Conservation (phyloP, 805 yeast genomes). For the Metschnikowia bowlesiae region DNA sequence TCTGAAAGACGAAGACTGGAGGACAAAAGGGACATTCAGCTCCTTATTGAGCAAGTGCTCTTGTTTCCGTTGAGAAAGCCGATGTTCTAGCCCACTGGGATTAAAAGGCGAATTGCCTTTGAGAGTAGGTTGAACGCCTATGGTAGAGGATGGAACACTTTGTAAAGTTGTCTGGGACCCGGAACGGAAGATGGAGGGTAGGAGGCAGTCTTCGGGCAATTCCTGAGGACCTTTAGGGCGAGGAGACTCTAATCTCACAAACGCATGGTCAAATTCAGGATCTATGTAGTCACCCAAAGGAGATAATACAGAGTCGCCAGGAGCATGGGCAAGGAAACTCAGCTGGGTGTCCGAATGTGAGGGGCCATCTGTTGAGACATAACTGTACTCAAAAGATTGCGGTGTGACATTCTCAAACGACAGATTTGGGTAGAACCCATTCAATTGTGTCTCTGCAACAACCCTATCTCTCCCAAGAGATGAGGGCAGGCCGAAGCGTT, state of each 20-base stretch:
- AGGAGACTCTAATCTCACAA: conserved; percentile 23
- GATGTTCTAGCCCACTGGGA: neutral
- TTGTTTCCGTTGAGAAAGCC: neutral
- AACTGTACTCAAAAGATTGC: neutral
- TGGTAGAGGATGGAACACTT: neutral
- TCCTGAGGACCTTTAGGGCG: conserved; percentile 40
- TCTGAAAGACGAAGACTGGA: neutral
- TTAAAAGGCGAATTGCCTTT: neutral
- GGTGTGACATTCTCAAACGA: neutral
- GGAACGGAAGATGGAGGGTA: neutral
- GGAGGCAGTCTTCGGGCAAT: conserved; percentile 29
- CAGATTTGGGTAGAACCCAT: neutral
- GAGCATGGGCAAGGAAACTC: neutral
- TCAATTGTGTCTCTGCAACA: neutral
- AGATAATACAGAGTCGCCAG: neutral
- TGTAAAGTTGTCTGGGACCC: neutral
- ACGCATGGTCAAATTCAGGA: neutral
- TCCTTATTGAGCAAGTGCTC: neutral
- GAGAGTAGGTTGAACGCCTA: neutral
- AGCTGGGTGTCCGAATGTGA: neutral
- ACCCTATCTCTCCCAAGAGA: neutral
- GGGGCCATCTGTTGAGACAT: neutral
- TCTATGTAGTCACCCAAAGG: neutral
- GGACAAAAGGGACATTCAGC: neutral
- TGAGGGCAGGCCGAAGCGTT: neutral